Percentiles rank a stretch among this genome's conserved stretches.
These are phyloP conservation scores for Cynara cardunculus DNA, from an alignment of 129 eudicot species.

Conservation along the genomic window DNA sequence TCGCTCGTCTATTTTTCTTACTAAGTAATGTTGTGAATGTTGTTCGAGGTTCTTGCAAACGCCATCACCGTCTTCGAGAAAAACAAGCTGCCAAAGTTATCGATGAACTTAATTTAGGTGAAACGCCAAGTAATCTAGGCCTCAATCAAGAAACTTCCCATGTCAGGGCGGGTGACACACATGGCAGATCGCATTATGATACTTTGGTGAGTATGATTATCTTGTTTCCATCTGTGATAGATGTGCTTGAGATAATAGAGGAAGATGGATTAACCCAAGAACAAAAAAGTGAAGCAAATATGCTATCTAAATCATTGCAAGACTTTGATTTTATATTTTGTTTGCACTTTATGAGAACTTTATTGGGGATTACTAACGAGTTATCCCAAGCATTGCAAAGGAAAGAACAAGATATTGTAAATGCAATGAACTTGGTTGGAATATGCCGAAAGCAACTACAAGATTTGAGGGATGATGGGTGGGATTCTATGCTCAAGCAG, in stretches of 20 bases:
- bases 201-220: background rate
- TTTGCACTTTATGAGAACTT: background rate
- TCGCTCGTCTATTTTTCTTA: background rate
- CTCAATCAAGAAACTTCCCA: background rate
- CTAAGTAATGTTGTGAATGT: background rate
- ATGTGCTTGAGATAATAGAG: background rate
- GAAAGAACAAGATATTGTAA: background rate
- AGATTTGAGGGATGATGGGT: background rate
- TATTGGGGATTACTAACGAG: background rate
- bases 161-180: background rate
- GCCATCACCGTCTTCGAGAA: background rate
- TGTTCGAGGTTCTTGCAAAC: conserved; percentile 8
- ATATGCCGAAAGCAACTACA: background rate
- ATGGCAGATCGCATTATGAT: background rate
- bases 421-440: background rate
- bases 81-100: background rate
- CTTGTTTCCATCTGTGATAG: background rate
- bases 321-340: conserved; percentile 3
- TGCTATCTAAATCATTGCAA: background rate
- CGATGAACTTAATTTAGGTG: background rate
- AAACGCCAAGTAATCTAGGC: background rate
- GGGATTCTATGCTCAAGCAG: background rate
- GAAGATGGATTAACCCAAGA: background rate
- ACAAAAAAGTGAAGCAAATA: background rate
- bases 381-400: background rate